Base-by-base conservation (phyloP, 2,329 filamentous ascomycete genomes). In the Fusarium cicatricum region DNA sequence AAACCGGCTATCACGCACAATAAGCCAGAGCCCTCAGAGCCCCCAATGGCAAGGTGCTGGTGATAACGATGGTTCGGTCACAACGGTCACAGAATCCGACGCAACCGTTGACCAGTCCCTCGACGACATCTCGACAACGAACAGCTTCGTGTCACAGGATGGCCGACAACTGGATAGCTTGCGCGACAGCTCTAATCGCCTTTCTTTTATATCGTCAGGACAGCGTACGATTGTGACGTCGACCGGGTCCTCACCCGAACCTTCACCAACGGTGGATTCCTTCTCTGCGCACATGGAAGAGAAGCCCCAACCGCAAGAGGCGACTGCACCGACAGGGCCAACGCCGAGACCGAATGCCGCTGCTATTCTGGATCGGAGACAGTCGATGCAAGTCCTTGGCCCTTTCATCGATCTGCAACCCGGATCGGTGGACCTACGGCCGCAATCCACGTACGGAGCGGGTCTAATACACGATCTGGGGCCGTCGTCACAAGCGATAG, bases 221-320 rank as follows among this genome's bases (percentile, higher is more conserved):
- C 84, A 87, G 67, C 78, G 83, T 53, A 88, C 86, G 3, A 74
- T 85, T 21, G 67, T 86, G 8, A 87, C 85, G 2, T 87, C 85
- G 0, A 78, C 81, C 15, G 80, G 77, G 26, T 68, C 66, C 5
- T 87, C 85, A 0, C 82, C 84, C 3, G 77, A 82, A 14, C 79
- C 76, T 51, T 88, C 85, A 2, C 85, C 86, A 0, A 79, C 78
- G 1, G 75, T 79, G 11, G 81, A 83, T 31, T 83, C 76, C 48
- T 85, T 85, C 51, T 68, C 68, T 12, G 31, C 55, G 48, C 26
- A 58, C 29, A 42, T 56, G 34, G 62, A 69, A 21, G 65, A 69
- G 15, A 52, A 58, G 46, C 10, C 57, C 36, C 34, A 59, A 17
- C 48, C 36, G 2, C 62, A 60, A 12, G 70, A 74, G 3, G 62